These are phyloP conservation scores for Coemansia sp. DNA, from an alignment of 192 early-diverging fungal genomes.

Conservation along the genomic window DNA sequence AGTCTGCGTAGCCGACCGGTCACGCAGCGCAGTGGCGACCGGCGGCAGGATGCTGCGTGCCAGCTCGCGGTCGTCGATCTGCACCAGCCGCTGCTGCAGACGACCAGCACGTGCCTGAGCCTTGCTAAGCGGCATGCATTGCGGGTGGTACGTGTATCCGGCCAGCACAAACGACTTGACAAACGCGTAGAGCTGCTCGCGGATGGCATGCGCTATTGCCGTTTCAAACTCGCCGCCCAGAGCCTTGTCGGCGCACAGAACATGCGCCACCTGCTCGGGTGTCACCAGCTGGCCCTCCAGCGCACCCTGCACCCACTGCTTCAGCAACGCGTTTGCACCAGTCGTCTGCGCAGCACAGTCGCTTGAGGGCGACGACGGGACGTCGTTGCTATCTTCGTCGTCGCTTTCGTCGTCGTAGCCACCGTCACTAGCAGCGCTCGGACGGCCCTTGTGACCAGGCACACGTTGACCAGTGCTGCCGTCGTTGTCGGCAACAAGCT, in stretches of 20 bases:
- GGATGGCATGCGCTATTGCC: constrained; percentile 87
- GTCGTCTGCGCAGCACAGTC: background rate
- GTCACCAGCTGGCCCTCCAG: constrained; percentile 34
- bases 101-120: background rate
- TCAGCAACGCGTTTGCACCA: background rate
- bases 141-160: constrained; percentile 76
- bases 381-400: constrained; percentile 5
- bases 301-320: constrained; percentile 37
- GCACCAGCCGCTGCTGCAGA: constrained; percentile 6
- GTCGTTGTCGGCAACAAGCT: constrained; percentile 4
- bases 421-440: too few species aligned
- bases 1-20: constrained; percentile 48
- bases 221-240: constrained; percentile 89
- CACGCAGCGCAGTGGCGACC: constrained; percentile 53
- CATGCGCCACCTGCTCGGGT: constrained; percentile 86
- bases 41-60: constrained; percentile 66
- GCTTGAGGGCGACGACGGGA: constrained; percentile 1
- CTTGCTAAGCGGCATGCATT: constrained; percentile 37
- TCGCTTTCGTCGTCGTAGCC: background rate
- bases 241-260: constrained; percentile 70
- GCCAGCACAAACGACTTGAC: constrained; percentile 79
- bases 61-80: constrained; percentile 74
- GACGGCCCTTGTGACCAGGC: background rate
- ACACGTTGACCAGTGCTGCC: background rate
- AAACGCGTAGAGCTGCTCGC: constrained; percentile 87